phyloP scores from a whole-genome alignment of 495 filamentous ascomycete species.

The Haplographium delicatum region DNA sequence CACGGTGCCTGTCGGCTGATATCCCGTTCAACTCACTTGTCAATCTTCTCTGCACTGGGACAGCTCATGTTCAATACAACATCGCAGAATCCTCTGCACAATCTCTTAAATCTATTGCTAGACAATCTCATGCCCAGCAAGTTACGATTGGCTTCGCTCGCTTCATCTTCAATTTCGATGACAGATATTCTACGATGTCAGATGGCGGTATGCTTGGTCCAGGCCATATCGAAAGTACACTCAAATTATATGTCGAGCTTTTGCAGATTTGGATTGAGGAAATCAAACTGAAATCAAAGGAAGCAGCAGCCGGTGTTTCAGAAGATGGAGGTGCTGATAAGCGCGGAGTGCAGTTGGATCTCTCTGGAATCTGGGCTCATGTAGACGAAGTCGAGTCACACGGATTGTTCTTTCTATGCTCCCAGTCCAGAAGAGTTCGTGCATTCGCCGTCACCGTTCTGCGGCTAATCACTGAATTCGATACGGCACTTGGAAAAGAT shows the following conservation, averaged over 20 bases:
- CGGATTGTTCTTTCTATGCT: constrained; percentile 97
- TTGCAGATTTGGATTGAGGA: constrained; percentile 96
- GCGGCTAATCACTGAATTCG: constrained; percentile 88
- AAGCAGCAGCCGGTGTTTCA: constrained; percentile 55
- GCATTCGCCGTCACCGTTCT: constrained; percentile 89
- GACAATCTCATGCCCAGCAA: constrained; percentile 88
- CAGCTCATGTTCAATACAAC: constrained; percentile 87
- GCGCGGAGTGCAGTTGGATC: constrained; percentile 69
- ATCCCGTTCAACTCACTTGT: constrained; percentile 92
- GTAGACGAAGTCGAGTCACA: constrained; percentile 97
- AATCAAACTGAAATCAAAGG: constrained; percentile 79
- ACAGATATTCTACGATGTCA: constrained; percentile 94
- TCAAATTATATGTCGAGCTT: constrained; percentile 88
- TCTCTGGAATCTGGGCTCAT: constrained; percentile 80
- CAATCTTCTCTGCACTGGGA: constrained; percentile 93
- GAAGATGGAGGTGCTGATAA: constrained; percentile 55
- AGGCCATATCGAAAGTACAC: constrained; percentile 89
- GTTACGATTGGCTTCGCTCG: constrained; percentile 94
- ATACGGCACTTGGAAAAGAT: constrained; percentile 75
- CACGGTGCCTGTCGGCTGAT: constrained; percentile 83
- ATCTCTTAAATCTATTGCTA: constrained; percentile 90
- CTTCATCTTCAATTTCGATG: constrained; percentile 98
- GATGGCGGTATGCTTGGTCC: constrained; percentile 96
- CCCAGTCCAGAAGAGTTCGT: constrained; percentile 83
- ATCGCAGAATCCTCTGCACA: constrained; percentile 89